These are phyloP conservation scores for Poa annua DNA, from an alignment of 176 grass and related monocot species.

Conservation along the genomic window DNA sequence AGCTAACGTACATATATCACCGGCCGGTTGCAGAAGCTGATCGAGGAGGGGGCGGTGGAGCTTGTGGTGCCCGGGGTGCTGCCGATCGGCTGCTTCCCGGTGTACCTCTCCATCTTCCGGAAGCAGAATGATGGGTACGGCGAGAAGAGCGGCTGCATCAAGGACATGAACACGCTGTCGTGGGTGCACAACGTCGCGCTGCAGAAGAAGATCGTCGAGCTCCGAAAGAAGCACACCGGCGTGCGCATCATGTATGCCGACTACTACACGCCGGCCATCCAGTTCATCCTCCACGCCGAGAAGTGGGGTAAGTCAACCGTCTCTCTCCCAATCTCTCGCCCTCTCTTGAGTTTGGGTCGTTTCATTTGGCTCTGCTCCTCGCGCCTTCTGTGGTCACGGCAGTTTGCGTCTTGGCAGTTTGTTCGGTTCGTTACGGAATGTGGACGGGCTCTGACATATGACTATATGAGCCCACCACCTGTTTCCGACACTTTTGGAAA, in stretches of 20 bases:
- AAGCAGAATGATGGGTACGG: constrained; percentile 57
- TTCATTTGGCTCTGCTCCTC: constrained; percentile 16
- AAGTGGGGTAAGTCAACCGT: constrained; percentile 68
- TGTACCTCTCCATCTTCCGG: constrained; percentile 74
- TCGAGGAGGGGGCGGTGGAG: constrained; percentile 73
- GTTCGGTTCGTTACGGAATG: constrained; percentile 43
- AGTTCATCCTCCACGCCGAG: constrained; percentile 71
- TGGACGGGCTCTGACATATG: background rate
- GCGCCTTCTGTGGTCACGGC: constrained; percentile 4
- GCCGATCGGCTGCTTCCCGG: constrained; percentile 81
- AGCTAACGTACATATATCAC: too few species aligned
- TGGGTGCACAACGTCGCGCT: constrained; percentile 80
- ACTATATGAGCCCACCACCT: background rate
- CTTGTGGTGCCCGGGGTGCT: constrained; percentile 86
- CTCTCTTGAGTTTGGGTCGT: background rate
- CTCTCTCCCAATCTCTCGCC: background rate
- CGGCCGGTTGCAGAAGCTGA: constrained; percentile 58
- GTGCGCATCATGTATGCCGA: constrained; percentile 87
- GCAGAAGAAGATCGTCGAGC: constrained; percentile 53
- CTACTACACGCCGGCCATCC: constrained; percentile 76
- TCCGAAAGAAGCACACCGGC: constrained; percentile 56
- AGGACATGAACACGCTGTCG: constrained; percentile 67
- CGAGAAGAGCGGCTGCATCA: constrained; percentile 61
- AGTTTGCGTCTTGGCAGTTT: constrained; percentile 27
- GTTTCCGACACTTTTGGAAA: background rate